Base-by-base conservation (phyloP, 495 filamentous ascomycete species). In the Patellaria atrata region DNA sequence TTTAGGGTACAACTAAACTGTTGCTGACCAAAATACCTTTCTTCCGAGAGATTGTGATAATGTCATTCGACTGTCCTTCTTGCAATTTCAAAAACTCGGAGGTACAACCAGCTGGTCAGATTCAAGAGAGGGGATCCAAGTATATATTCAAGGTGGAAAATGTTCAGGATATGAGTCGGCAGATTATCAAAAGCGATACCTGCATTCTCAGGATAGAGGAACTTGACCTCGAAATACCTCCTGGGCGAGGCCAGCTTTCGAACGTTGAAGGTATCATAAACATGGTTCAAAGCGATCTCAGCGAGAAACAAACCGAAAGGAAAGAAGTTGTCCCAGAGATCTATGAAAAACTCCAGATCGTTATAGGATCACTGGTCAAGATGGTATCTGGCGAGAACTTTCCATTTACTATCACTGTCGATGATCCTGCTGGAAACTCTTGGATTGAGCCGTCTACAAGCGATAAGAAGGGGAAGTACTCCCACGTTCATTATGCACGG, bases 351-450 rank as follows among this genome's bases (percentile, higher is more conserved):
- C 66, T 97, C 23, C 69, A 71, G 22, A 70, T 67, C 19, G 65
- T 94, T 31, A 73, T 92, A 39, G 51, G 65, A 15, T 77, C 71
- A 33, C 65, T 85, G 1, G 58, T 70, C 37, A 67, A 73, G 17
- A 91, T 94, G 67, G 52, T 87, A 12, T 68, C 68, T 8, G 73
- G 82, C 10, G 63, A 72, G 6, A 68, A 63, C 2, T 86, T 87
- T 50, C 89, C 91, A n/a, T 94, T 96, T 63, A 73, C 77, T 5
- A 58, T 96, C 21, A 71, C 68, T 8, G 54, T 94, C 21, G 82
- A 99, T 53, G 89, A 99, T 47, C 79, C 79, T 2, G 80, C 85
- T 3, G 89, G 89, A n/a, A 99, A 99, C 64, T 91, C 82, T 3
- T 96, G 81, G 71, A 91, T 99, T 47, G 83, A 92, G 31, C 89